Conservation (phyloP, 2,329 filamentous ascomycete species). For the Sclerotinia nivalis region DNA sequence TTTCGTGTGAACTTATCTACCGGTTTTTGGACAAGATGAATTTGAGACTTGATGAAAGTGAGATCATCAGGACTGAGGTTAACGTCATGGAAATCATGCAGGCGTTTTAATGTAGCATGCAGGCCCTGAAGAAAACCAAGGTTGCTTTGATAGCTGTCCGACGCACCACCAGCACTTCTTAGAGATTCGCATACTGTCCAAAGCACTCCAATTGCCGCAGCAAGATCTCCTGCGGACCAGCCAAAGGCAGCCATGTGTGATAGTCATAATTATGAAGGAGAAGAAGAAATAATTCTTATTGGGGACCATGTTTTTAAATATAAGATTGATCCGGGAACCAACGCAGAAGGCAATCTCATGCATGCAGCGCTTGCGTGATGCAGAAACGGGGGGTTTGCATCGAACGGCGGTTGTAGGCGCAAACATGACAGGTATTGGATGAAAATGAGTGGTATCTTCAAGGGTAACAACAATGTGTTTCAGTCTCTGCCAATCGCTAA, state of each 20-base stretch:
- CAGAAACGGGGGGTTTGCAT: neutral
- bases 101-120: neutral
- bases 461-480: neutral
- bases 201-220: neutral
- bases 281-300: neutral
- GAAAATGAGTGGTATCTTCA: neutral
- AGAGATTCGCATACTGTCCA: neutral
- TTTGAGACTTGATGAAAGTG: neutral
- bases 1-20: neutral
- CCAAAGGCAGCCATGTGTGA: constrained; percentile 11
- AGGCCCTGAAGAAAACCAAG: constrained; percentile 1
- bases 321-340: neutral
- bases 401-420: neutral
- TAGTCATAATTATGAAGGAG: neutral
- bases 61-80: neutral
- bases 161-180: neutral
- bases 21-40: neutral
- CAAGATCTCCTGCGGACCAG: constrained; percentile 13
- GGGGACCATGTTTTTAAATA: neutral
- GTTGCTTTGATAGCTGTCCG: neutral
- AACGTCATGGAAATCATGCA: neutral
- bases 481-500: neutral
- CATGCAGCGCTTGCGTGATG: neutral
- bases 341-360: neutral
- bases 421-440: neutral